Conservation (phyloP, 1,284 basidiomycete species). For the Boletellus dicymbophilus region DNA sequence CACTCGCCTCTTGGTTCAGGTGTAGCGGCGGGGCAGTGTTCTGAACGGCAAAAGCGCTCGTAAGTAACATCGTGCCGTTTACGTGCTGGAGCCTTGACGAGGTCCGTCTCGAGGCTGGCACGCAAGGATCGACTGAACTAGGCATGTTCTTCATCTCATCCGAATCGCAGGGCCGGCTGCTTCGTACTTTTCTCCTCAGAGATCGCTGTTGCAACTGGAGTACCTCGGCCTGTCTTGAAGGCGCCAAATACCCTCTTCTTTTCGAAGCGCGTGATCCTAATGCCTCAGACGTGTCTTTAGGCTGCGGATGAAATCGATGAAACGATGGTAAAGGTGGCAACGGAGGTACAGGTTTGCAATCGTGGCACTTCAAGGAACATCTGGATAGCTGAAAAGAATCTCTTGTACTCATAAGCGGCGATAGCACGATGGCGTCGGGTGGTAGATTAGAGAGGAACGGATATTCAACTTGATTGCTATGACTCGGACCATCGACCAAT, state of each 20-base stretch:
- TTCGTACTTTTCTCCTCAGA: neutral
- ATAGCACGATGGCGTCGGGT: conserved; percentile 12
- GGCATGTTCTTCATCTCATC: neutral
- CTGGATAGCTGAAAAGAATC: conserved; percentile 32
- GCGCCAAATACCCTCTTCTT: conserved; percentile 12
- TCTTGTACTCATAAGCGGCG: conserved; percentile 25
- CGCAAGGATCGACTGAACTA: neutral
- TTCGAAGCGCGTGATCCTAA: neutral
- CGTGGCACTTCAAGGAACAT: conserved; percentile 10
- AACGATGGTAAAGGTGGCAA: conserved; percentile 23
- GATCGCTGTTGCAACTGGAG: conserved; percentile 3
- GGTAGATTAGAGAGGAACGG: conserved; percentile 27
- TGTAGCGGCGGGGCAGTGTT: neutral
- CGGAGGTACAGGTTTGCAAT: conserved; percentile 17
- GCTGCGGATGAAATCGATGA: conserved; percentile 8
- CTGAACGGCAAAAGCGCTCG: neutral
- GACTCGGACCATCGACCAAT: conserved; percentile 18
- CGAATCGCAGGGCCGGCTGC: neutral
- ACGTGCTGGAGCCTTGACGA: neutral
- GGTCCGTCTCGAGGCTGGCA: neutral
- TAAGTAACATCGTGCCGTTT: too few relatives aligned
- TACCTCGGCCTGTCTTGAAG: conserved; percentile 1
- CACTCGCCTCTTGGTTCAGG: neutral
- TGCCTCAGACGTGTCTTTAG: neutral
- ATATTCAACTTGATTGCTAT: conserved; percentile 19